These are phyloP conservation scores for Starmerella apis DNA, from an alignment of 805 yeast species.

Conservation along the genomic window DNA sequence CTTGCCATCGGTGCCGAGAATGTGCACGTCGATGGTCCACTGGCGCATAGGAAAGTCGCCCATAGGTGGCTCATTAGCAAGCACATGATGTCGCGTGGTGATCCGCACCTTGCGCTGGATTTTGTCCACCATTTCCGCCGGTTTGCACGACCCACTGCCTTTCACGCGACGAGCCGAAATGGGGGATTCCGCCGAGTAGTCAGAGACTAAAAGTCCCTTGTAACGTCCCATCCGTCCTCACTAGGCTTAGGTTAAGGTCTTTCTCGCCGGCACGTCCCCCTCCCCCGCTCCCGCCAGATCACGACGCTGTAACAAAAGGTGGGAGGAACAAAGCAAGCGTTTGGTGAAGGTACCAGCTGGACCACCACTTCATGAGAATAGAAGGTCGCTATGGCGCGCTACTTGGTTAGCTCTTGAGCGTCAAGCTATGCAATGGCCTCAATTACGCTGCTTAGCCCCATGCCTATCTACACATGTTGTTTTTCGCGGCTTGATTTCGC, in stretches of 20 bases:
- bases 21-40: constrained; percentile 72
- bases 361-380: too few relatives aligned
- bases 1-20: constrained; percentile 70
- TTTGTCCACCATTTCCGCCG: constrained; percentile 27
- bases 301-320: too few relatives aligned
- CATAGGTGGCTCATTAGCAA: constrained; percentile 71
- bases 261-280: too few relatives aligned
- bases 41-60: constrained; percentile 89
- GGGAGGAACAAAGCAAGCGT: too few relatives aligned
- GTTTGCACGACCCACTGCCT: neutral
- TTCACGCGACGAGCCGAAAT: constrained; percentile 3
- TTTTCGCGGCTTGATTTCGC: too few relatives aligned
- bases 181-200: neutral
- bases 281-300: too few relatives aligned
- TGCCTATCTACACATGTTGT: too few relatives aligned
- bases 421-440: too few relatives aligned
- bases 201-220: neutral
- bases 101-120: constrained; percentile 80
- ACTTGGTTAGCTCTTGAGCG: too few relatives aligned
- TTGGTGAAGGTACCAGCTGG: too few relatives aligned
- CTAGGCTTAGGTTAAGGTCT: neutral
- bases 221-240: neutral
- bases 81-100: constrained; percentile 72
- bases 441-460: too few relatives aligned
- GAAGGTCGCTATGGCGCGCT: too few relatives aligned